Conservation (phyloP, 371 early-diverging fungal species). For the Rhizopus microsporus region DNA sequence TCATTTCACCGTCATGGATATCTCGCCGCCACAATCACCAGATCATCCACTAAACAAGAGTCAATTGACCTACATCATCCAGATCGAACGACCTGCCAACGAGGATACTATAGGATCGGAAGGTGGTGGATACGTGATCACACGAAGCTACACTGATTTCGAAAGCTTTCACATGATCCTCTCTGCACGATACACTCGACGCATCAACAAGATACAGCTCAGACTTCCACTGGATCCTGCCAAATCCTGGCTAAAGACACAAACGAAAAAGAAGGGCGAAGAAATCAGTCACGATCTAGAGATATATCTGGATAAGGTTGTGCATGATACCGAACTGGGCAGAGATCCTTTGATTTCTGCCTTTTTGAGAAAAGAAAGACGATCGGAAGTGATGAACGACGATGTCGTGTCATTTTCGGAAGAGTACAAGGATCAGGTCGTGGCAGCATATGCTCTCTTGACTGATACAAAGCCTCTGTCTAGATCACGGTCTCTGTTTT, state of each 20-base stretch:
- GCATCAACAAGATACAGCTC: slow-evolving; percentile 27
- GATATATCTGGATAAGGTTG: slow-evolving; percentile 36
- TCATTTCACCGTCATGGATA: slow-evolving; percentile 50
- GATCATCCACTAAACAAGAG: slow-evolving; percentile 20
- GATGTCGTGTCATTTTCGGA: slow-evolving; percentile 32
- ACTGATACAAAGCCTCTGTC: not conserved
- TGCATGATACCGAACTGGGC: slow-evolving; percentile 44
- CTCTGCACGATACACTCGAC: slow-evolving; percentile 32
- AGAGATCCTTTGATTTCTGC: slow-evolving; percentile 36
- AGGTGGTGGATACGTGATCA: slow-evolving; percentile 54
- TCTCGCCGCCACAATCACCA: slow-evolving; percentile 22
- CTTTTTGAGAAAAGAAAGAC: slow-evolving; percentile 47
- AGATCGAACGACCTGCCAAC: slow-evolving; percentile 46
- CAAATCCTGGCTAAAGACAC: slow-evolving; percentile 39
- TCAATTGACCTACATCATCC: slow-evolving; percentile 41
- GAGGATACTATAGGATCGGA: slow-evolving; percentile 40
- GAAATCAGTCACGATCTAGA: slow-evolving; percentile 30
- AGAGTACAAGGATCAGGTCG: slow-evolving; percentile 38
- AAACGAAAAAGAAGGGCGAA: slow-evolving; percentile 14
- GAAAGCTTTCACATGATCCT: slow-evolving; percentile 44
- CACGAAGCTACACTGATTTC: slow-evolving; percentile 48
- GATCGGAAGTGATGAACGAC: slow-evolving; percentile 19
- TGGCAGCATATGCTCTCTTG: slow-evolving; percentile 5
- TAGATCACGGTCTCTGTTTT: slow-evolving; percentile 20
- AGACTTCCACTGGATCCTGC: slow-evolving; percentile 38